Evolutionary conservation across 2,329 filamentous ascomycete species (phyloP).

Genomic region (Aureobasidium melanogenum): DNA sequence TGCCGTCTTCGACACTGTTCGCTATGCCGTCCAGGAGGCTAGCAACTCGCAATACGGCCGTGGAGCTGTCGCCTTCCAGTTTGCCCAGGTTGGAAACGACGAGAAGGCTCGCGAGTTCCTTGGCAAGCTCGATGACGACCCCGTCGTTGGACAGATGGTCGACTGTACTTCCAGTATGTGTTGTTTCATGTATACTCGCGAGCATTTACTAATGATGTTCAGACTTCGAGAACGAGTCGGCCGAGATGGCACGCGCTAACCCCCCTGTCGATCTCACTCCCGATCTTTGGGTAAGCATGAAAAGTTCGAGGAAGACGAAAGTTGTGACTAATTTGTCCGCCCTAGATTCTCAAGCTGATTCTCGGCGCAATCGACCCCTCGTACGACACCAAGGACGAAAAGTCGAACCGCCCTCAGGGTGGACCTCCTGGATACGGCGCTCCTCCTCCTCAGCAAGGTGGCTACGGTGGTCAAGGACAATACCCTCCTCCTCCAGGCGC

Average conservation of each 20-base stretch:
- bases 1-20: constrained; percentile 50
- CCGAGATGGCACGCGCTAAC: constrained; percentile 54
- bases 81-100: constrained; percentile 62
- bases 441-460: constrained; percentile 19
- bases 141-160: constrained; percentile 50
- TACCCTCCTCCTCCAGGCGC: constrained; percentile 20
- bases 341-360: constrained; percentile 53
- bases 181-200: background rate
- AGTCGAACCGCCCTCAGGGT: constrained; percentile 25
- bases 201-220: constrained; percentile 10
- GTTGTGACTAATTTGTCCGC: background rate
- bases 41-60: constrained; percentile 43
- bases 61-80: constrained; percentile 54
- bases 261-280: constrained; percentile 56
- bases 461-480: constrained; percentile 19
- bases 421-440: constrained; percentile 22
- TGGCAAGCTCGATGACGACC: constrained; percentile 54
- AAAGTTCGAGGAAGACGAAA: background rate
- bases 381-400: constrained; percentile 59
- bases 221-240: constrained; percentile 61
- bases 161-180: constrained; percentile 60
- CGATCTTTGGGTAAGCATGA: constrained; percentile 47
- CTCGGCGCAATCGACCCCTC: constrained; percentile 58
- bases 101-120: constrained; percentile 56
- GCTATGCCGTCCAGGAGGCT: constrained; percentile 44